A percentile compares a stretch with the other conserved stretches of the same genome.
Evolutionary conservation across 257 asterid species (phyloP).

Genomic region (Solanum tacnaense): DNA sequence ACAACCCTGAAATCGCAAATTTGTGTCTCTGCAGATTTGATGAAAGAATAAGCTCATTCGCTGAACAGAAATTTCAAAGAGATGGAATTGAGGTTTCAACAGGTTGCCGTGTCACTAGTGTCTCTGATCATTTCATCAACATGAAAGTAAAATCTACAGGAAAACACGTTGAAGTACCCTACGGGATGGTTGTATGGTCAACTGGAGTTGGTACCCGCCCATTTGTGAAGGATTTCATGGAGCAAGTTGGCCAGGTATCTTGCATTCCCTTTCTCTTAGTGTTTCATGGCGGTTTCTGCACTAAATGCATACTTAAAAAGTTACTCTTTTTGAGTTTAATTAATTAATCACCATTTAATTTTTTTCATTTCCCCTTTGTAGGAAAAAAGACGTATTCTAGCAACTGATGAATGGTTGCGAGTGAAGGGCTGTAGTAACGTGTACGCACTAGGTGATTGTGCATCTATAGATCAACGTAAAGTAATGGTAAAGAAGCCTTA

Average conservation of each 20-base stretch:
- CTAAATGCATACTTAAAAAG: neutral
- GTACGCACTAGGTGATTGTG: conserved; percentile 88
- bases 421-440: conserved; percentile 58
- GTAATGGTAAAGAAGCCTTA: conserved; percentile 56
- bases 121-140: conserved; percentile 65
- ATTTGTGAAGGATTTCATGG: conserved; percentile 76
- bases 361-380: conserved; percentile 8
- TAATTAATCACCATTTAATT: neutral
- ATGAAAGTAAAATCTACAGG: conserved; percentile 67
- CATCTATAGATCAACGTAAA: conserved; percentile 78
- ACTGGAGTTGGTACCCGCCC: conserved; percentile 96
- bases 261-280: neutral
- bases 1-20: neutral
- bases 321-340: neutral
- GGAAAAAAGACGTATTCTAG: conserved; percentile 74
- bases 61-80: conserved; percentile 75
- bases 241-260: conserved; percentile 74
- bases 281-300: neutral
- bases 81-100: conserved; percentile 80
- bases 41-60: conserved; percentile 87
- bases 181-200: conserved; percentile 97
- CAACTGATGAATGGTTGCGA: conserved; percentile 92
- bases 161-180: conserved; percentile 50
- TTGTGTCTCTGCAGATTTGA: conserved; percentile 54
- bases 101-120: conserved; percentile 83